phyloP scores from a whole-genome alignment of 1,139 yeast species.

The Oligophagozyma castellii region DNA sequence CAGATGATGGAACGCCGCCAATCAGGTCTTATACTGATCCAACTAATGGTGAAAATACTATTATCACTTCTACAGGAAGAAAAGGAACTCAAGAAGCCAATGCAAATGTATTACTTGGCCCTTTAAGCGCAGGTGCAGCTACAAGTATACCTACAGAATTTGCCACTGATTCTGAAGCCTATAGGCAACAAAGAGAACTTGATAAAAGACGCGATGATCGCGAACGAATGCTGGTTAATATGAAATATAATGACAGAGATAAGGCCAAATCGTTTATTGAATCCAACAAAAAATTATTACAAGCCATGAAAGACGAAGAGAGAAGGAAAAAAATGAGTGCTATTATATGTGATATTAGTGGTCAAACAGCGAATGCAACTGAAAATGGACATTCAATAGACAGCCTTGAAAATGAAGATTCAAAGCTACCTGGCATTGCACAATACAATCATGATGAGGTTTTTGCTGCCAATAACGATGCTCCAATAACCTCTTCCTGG shows the following conservation, averaged over 20 bases:
- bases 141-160: constrained; percentile 1
- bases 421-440: too few species aligned
- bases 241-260: constrained; percentile 24
- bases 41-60: too few species aligned
- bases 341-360: constrained; percentile 7
- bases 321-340: constrained; percentile 20
- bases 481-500: too few species aligned
- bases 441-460: too few species aligned
- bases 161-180: constrained; percentile 3
- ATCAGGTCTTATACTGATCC: too few species aligned
- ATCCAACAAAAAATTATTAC: constrained; percentile 19
- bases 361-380: not conserved
- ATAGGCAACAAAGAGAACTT: constrained; percentile 16
- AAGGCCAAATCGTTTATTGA: constrained; percentile 23
- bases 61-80: too few species aligned
- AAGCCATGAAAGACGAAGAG: constrained; percentile 23
- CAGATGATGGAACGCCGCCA: too few species aligned
- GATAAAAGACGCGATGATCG: constrained; percentile 21
- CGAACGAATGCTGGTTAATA: constrained; percentile 22
- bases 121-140: constrained; percentile 1
- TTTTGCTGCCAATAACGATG: too few species aligned
- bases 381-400: too few species aligned
- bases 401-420: too few species aligned
- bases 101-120: too few species aligned
- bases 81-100: too few species aligned